A percentile compares a stretch with the other conserved stretches of the same genome.
These are phyloP conservation scores for Angophora floribunda DNA, from an alignment of 345 rosid species.

Conservation along the genomic window DNA sequence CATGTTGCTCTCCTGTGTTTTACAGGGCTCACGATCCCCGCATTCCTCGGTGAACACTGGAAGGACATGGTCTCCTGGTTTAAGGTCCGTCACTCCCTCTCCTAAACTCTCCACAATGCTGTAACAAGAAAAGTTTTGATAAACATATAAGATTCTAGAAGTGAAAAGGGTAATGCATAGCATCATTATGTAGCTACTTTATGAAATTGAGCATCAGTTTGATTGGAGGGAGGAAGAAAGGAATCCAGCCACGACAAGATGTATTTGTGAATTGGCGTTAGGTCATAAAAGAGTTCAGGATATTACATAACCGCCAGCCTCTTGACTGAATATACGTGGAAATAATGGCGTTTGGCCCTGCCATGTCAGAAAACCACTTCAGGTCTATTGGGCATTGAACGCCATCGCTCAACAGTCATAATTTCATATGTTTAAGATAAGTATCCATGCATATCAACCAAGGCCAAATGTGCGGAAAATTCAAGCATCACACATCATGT, in stretches of 20 bases:
- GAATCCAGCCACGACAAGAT: background rate
- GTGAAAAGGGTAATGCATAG: background rate
- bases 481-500: background rate
- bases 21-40: conserved; percentile 12
- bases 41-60: conserved; percentile 25
- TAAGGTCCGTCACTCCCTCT: conserved; percentile 12
- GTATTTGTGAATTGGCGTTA: background rate
- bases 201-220: background rate
- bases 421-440: background rate
- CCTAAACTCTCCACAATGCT: conserved; percentile 25
- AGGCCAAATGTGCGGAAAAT: background rate
- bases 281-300: background rate
- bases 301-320: conserved; percentile 16
- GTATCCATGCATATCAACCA: background rate
- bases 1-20: conserved; percentile 17
- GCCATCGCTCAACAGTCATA: background rate
- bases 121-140: background rate
- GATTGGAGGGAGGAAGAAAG: background rate
- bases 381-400: background rate
- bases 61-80: conserved; percentile 19
- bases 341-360: conserved; percentile 26
- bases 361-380: background rate
- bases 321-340: conserved; percentile 27
- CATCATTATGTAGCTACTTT: background rate
- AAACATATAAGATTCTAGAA: background rate